Evolutionary conservation across 2,329 filamentous ascomycete species (phyloP).

Genomic region (Penicillium glabrum): DNA sequence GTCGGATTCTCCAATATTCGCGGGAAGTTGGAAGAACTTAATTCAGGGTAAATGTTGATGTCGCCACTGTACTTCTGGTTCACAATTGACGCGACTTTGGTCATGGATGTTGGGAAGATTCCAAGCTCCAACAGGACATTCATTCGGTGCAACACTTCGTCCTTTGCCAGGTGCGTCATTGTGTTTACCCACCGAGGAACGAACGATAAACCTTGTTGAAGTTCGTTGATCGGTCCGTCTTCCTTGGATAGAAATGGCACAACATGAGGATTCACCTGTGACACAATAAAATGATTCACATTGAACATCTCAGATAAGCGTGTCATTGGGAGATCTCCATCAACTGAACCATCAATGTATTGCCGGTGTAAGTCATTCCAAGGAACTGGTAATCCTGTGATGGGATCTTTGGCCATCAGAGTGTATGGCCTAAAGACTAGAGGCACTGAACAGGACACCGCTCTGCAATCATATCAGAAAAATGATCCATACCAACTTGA

Average conservation of each 20-base stretch:
- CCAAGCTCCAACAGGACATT: slow-evolving; percentile 78
- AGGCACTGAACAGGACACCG: slow-evolving; percentile 92
- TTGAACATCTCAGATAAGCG: slow-evolving; percentile 93
- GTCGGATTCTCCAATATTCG: slow-evolving; percentile 81
- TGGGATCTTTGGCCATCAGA: slow-evolving; percentile 79
- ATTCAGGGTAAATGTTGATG: slow-evolving; percentile 86
- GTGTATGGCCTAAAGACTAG: slow-evolving; percentile 78
- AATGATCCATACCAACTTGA: background rate
- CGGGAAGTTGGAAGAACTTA: slow-evolving; percentile 71
- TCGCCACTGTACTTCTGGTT: slow-evolving; percentile 92
- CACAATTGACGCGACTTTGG: slow-evolving; percentile 76
- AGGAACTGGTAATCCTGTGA: slow-evolving; percentile 71
- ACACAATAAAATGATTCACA: slow-evolving; percentile 97
- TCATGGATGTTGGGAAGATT: slow-evolving; percentile 74
- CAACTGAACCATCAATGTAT: slow-evolving; percentile 93
- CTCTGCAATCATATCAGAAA: slow-evolving; percentile 42
- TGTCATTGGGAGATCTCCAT: slow-evolving; percentile 90
- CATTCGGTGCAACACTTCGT: slow-evolving; percentile 77
- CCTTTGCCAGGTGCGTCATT: slow-evolving; percentile 71
- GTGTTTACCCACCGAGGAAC: slow-evolving; percentile 61
- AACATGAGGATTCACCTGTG: slow-evolving; percentile 93
- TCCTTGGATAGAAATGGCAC: slow-evolving; percentile 80
- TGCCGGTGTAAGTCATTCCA: slow-evolving; percentile 85
- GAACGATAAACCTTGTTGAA: slow-evolving; percentile 31
- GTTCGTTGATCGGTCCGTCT: slow-evolving; percentile 47